Percentiles rank a stretch among this genome's conserved stretches.
phyloP scores from a whole-genome alignment of 2,329 filamentous ascomycete species.

The Colletotrichum lini region DNA sequence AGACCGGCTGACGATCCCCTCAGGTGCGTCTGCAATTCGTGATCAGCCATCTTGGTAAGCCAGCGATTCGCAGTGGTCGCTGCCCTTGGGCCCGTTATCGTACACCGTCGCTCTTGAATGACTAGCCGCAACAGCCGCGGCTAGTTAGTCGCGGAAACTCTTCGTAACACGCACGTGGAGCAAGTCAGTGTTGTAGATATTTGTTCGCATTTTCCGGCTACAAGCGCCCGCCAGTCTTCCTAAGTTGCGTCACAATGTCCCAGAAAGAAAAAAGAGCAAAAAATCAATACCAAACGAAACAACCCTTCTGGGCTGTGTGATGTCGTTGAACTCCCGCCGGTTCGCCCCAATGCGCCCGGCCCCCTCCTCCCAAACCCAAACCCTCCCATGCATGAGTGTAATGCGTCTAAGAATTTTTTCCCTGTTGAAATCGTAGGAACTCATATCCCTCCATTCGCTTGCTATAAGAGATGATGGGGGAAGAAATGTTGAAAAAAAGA shows the following conservation, averaged over 20 bases:
- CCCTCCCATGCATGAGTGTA: not conserved
- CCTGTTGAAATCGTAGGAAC: slow-evolving; percentile 38
- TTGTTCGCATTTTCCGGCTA: not conserved
- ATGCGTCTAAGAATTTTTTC: slow-evolving; percentile 9
- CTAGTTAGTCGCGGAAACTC: not conserved
- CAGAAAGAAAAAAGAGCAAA: not conserved
- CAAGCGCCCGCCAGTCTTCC: not conserved
- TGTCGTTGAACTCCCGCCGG: slow-evolving; percentile 26
- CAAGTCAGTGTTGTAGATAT: not conserved
- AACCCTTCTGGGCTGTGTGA: not conserved
- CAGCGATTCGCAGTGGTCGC: too few species aligned
- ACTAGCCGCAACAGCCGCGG: too few species aligned
- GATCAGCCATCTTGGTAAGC: too few species aligned
- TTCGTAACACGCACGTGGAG: not conserved
- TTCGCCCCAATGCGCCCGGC: not conserved
- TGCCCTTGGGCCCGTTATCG: too few species aligned
- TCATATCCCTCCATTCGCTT: slow-evolving; percentile 34
- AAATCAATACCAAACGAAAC: slow-evolving; percentile 8
- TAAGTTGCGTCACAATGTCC: too few species aligned
- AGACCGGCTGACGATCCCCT: not conserved
- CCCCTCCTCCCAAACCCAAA: not conserved
- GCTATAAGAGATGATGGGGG: slow-evolving; percentile 25
- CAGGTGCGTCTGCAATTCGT: too few species aligned
- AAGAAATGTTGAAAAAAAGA: slow-evolving; percentile 27
- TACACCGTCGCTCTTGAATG: too few species aligned